Conservation (phyloP, 192 early-diverging fungal species). For the Podila minutissima region DNA sequence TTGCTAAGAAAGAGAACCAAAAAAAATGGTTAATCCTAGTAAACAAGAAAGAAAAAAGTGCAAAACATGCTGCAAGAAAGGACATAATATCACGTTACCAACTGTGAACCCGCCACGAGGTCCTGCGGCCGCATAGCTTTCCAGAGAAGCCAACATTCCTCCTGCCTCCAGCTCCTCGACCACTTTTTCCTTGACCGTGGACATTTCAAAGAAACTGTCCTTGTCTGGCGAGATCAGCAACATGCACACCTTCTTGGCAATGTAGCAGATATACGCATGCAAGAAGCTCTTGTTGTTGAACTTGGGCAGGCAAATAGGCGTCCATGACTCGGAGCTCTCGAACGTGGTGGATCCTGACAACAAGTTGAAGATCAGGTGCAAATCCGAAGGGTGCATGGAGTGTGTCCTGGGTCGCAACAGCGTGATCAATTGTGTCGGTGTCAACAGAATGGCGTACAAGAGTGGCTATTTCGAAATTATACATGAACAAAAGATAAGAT, state of each 20-base stretch:
- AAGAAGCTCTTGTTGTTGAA: conserved; percentile 91
- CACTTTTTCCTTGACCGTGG: conserved; percentile 73
- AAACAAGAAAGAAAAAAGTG: not conserved
- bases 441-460: conserved; percentile 82
- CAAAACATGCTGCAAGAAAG: not conserved
- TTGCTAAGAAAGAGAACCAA: not conserved
- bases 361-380: conserved; percentile 86
- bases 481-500: not conserved
- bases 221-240: conserved; percentile 81
- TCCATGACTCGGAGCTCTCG: conserved; percentile 88
- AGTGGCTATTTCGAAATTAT: conserved; percentile 53
- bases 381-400: conserved; percentile 83
- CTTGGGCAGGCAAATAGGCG: conserved; percentile 92
- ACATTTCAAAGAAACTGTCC: conserved; percentile 86
- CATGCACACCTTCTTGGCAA: conserved; percentile 76
- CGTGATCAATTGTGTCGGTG: conserved; percentile 80
- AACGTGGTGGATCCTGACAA: conserved; percentile 79
- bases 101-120: conserved; percentile 44
- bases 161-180: conserved; percentile 58
- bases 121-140: conserved; percentile 30
- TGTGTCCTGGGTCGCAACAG: conserved; percentile 78
- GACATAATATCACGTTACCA: conserved; percentile 17
- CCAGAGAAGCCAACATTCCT: conserved; percentile 28
- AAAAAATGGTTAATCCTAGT: not conserved
- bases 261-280: conserved; percentile 87